phyloP scores from a whole-genome alignment of 116 monocot species.

The Phalaenopsis hybrid region DNA sequence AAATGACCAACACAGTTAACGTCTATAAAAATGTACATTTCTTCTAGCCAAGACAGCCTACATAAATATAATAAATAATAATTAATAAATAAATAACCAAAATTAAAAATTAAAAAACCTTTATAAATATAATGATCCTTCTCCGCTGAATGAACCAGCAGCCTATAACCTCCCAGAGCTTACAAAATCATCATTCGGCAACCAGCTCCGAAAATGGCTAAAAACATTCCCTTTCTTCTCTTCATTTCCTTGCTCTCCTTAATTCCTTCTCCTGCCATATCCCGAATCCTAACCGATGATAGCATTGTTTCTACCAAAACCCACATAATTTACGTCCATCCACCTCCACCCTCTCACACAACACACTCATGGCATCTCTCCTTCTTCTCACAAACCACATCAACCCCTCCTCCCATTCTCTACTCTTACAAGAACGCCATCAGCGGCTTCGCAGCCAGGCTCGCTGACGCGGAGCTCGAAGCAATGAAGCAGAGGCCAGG shows the following conservation, averaged over 20 bases:
- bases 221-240: neutral
- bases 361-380: neutral
- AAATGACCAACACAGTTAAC: too few species aligned
- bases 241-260: neutral
- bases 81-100: too few species aligned
- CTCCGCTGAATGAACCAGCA: neutral
- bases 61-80: too few species aligned
- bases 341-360: neutral
- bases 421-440: conserved; percentile 19
- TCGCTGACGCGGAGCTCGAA: conserved; percentile 12
- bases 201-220: neutral
- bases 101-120: too few species aligned
- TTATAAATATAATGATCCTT: neutral
- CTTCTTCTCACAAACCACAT: neutral
- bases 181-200: too few species aligned
- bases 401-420: neutral
- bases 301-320: neutral
- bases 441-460: conserved; percentile 24
- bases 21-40: too few species aligned
- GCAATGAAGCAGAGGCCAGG: conserved; percentile 13
- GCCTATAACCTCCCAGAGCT: neutral
- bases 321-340: neutral
- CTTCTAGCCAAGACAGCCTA: too few species aligned
- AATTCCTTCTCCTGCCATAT: neutral
- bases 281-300: neutral